phyloP scores from a whole-genome alignment of 805 yeast species.

The Candida chilensis region DNA sequence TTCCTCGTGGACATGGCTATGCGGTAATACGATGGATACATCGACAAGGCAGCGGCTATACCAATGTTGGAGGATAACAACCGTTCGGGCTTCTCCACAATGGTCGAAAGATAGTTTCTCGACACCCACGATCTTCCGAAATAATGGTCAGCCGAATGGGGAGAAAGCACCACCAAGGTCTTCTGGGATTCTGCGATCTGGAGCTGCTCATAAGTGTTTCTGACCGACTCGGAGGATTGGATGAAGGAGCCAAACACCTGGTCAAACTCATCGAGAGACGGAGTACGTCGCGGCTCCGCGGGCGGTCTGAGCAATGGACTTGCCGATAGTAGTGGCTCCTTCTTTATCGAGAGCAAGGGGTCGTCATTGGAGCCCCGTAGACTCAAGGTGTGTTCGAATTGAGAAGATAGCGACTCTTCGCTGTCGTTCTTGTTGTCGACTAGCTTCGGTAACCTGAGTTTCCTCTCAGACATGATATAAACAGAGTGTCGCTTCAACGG shows the following conservation, averaged over 20 bases:
- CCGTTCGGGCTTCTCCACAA: slow-evolving; percentile 80
- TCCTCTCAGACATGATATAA: too few relatives aligned
- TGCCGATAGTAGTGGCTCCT: too few relatives aligned
- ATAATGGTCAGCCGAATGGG: slow-evolving; percentile 60
- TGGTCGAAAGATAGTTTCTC: slow-evolving; percentile 52
- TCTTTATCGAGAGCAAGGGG: too few relatives aligned
- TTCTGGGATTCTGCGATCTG: slow-evolving; percentile 26
- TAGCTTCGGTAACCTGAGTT: too few relatives aligned
- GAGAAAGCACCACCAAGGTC: slow-evolving; percentile 57
- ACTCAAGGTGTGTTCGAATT: slow-evolving; percentile 31
- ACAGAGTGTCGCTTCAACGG: too few relatives aligned
- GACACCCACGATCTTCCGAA: slow-evolving; percentile 75
- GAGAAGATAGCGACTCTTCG: slow-evolving; percentile 28
- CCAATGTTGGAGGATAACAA: slow-evolving; percentile 72
- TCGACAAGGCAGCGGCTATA: slow-evolving; percentile 62
- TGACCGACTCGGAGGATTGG: too few relatives aligned
- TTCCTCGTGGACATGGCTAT: slow-evolving; percentile 36
- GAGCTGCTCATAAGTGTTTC: slow-evolving; percentile 15
- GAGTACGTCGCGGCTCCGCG: too few relatives aligned
- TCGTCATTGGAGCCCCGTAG: too few relatives aligned
- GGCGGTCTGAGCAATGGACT: too few relatives aligned
- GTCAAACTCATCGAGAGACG: too few relatives aligned
- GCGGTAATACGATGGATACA: slow-evolving; percentile 52
- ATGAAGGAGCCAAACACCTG: too few relatives aligned
- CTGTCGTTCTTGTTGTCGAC: too few relatives aligned